phyloP scores from a whole-genome alignment of 2,329 filamentous ascomycete genomes.

The Alternaria postmessia region DNA sequence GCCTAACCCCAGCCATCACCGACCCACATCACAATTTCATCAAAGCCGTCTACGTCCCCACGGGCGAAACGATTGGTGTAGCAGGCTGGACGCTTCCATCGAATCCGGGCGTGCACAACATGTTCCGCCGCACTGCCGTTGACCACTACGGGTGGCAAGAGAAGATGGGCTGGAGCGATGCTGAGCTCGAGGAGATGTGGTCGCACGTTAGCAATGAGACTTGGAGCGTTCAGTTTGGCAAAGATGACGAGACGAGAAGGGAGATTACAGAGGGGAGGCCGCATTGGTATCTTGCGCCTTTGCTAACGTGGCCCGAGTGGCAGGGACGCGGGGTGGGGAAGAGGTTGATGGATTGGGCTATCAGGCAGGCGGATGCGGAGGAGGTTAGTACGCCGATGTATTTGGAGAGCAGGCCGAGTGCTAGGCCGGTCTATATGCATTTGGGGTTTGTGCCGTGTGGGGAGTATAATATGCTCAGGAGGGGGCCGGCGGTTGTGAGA shows the following conservation, averaged over 20 bases:
- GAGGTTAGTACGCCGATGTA: conserved; percentile 32
- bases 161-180: conserved; percentile 32
- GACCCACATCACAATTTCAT: conserved; percentile 31
- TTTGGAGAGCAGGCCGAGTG: conserved; percentile 37
- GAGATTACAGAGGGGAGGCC: conserved; percentile 26
- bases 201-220: conserved; percentile 19
- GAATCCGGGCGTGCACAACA: conserved; percentile 24
- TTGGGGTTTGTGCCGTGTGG: conserved; percentile 37
- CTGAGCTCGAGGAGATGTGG: conserved; percentile 39
- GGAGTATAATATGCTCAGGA: conserved; percentile 28
- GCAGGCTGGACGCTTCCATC: conserved; percentile 40
- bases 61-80: conserved; percentile 31
- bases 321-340: conserved; percentile 41
- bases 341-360: conserved; percentile 41
- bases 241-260: conserved; percentile 28
- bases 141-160: conserved; percentile 32
- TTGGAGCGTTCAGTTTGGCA: conserved; percentile 31
- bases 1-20: conserved; percentile 28
- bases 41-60: conserved; percentile 37
- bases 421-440: conserved; percentile 41
- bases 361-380: conserved; percentile 39
- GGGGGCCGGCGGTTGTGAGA: conserved; percentile 23
- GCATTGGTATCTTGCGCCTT: conserved; percentile 45
- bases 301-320: conserved; percentile 41
- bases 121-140: conserved; percentile 30